Percentiles rank a stretch among this genome's conserved stretches.
phyloP scores from a whole-genome alignment of 2,329 filamentous ascomycete genomes.

The Microsporum canis region DNA sequence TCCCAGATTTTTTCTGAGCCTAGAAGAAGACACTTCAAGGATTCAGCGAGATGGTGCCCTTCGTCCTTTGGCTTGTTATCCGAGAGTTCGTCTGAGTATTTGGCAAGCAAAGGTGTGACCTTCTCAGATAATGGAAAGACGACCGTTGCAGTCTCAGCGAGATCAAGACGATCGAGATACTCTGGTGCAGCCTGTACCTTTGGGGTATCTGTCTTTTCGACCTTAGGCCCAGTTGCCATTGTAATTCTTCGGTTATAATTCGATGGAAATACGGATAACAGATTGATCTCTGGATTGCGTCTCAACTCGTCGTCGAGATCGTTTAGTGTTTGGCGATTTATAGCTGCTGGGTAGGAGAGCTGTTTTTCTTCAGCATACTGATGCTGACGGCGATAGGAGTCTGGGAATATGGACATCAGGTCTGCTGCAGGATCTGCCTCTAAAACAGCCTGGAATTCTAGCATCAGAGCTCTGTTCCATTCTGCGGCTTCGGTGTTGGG shows the following conservation, averaged over 20 bases:
- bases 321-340: constrained; percentile 16
- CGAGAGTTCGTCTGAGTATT: constrained; percentile 6
- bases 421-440: constrained; percentile 17
- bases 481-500: constrained; percentile 13
- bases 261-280: constrained; percentile 16
- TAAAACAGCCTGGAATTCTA: constrained; percentile 15
- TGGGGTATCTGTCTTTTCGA: constrained; percentile 3
- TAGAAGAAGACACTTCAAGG: constrained; percentile 18
- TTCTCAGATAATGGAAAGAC: constrained; percentile 19
- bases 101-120: constrained; percentile 12
- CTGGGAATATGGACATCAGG: constrained; percentile 18
- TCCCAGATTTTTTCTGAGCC: constrained; percentile 19
- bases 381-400: constrained; percentile 16
- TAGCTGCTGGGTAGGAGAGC: constrained; percentile 12
- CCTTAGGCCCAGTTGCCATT: constrained; percentile 14
- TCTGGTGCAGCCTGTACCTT: constrained; percentile 10
- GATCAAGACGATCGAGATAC: constrained; percentile 17
- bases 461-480: constrained; percentile 19
- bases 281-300: constrained; percentile 16
- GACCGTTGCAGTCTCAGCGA: constrained; percentile 15
- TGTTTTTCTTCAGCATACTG: constrained; percentile 8
- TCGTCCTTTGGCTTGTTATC: neutral
- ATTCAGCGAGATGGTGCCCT: constrained; percentile 10
- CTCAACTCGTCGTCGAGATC: constrained; percentile 12
- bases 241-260: constrained; percentile 17